A percentile compares a stretch with the other conserved stretches of the same genome.
Evolutionary conservation across 129 eudicot species (phyloP).

Genomic region (Apium graveolens): DNA sequence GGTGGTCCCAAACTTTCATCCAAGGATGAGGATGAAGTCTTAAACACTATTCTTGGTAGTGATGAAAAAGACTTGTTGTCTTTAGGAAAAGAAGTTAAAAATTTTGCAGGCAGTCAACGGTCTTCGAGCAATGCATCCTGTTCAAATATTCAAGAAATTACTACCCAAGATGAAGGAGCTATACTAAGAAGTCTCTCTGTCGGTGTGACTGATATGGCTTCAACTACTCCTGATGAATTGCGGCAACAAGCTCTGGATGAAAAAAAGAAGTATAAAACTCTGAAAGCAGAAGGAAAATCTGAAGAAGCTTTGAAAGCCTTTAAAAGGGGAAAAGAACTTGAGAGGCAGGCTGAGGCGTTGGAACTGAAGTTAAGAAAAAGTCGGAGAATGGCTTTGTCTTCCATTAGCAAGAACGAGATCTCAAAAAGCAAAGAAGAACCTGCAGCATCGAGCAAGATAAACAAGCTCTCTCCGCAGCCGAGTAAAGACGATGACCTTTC

Average conservation of each 20-base stretch:
- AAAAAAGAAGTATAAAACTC: conserved; percentile 51
- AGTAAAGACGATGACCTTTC: conserved; percentile 52
- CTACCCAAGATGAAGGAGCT: conserved; percentile 14
- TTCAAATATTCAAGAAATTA: conserved; percentile 23
- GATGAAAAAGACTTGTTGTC: conserved; percentile 24
- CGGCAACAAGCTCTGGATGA: conserved; percentile 76
- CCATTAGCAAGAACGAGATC: conserved; percentile 26
- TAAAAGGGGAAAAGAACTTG: conserved; percentile 86
- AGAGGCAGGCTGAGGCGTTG: conserved; percentile 82
- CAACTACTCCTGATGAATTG: conserved; percentile 70
- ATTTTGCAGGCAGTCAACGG: conserved; percentile 16
- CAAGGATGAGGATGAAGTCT: conserved; percentile 51
- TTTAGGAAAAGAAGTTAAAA: conserved; percentile 24
- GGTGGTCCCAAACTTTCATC: conserved; percentile 50
- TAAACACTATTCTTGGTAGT: conserved; percentile 32
- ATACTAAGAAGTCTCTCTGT: conserved; percentile 23
- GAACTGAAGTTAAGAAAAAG: conserved; percentile 62
- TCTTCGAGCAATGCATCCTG: conserved; percentile 36
- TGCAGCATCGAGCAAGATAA: conserved; percentile 17
- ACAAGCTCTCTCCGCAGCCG: conserved; percentile 17
- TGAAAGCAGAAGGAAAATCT: conserved; percentile 76
- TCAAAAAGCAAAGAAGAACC: conserved; percentile 24
- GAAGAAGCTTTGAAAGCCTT: conserved; percentile 90
- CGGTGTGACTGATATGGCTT: conserved; percentile 32
- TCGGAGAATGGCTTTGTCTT: conserved; percentile 53